Evolutionary conservation across 2,329 filamentous ascomycete species (phyloP), one percentile per base, ranked within the genome.

Genomic region (Dendrostoma leiphaemia): DNA sequence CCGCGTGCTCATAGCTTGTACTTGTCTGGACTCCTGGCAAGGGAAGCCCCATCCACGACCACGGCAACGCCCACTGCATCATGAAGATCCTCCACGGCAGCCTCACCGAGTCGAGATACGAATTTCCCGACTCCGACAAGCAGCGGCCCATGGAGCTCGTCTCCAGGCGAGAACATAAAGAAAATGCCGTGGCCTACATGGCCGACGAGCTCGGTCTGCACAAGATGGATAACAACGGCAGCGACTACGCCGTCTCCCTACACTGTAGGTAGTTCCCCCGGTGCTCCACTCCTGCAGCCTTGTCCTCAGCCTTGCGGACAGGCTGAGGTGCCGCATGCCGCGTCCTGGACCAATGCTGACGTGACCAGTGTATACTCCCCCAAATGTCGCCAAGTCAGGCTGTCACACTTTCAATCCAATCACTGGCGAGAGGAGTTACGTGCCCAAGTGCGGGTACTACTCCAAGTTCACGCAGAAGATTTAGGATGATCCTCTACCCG

Each of bases 21-120:
- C 82, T 96, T 37, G 91, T 96, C 35, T 97, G 92, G 92, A 87
- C 85, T 15, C 91, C 92, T 0, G 88, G 89, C 48, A 90, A 90
- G 72, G 83, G 83, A 34, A 93, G 88, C 63, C 86, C 89, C 10
- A 91, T 97, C 66, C 92, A 97, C 67, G 92, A 97, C 69, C 88
- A 91, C 70, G 87, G 86, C 66, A 90, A 93, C 58, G 90, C 91
- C 35, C 92, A 96, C 69, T 97, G 92, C 71, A 77, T 96, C 63
- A 96, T 96, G 90, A 96, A 88, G 77, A 85, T 93, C 61, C 80
- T 96, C 59, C 85, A 84, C 62, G 92, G 92, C 43, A 81, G 78
- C 58, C 75, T 96, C 57, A 89, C 84, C 62, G 92, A 97, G 74
- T 92, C 89, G 17, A 82, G 90, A 56, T 96, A 90, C 70, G 80